Percentiles rank a stretch among this genome's conserved stretches.
phyloP scores from a whole-genome alignment of 805 yeast species.

The Teunomyces panamensis region DNA sequence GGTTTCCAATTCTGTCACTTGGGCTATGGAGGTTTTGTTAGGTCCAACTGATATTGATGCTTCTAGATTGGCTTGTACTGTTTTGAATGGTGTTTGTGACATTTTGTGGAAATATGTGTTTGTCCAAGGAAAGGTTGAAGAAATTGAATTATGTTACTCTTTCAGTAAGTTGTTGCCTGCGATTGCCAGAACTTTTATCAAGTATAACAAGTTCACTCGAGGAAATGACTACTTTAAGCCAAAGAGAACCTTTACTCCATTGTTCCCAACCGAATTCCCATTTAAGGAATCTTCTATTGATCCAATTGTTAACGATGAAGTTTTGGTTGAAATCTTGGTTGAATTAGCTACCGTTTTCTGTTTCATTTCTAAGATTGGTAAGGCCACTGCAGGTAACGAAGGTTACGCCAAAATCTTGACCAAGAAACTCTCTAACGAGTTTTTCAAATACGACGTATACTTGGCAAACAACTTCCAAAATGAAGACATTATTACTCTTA shows the following conservation, averaged over 20 bases:
- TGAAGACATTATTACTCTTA: constrained; percentile 41
- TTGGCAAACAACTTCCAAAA: constrained; percentile 42
- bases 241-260: constrained; percentile 60
- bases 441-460: constrained; percentile 40
- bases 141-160: constrained; percentile 43
- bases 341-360: constrained; percentile 67
- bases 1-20: constrained; percentile 45
- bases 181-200: constrained; percentile 48
- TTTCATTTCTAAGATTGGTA: constrained; percentile 51
- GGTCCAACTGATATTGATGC: constrained; percentile 56
- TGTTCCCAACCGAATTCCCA: constrained; percentile 71
- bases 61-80: constrained; percentile 60
- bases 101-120: constrained; percentile 33
- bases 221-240: constrained; percentile 48
- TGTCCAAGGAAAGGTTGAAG: constrained; percentile 24
- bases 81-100: constrained; percentile 50
- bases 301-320: constrained; percentile 66
- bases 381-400: constrained; percentile 35
- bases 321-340: constrained; percentile 65
- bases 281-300: constrained; percentile 65
- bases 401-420: constrained; percentile 44
- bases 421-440: constrained; percentile 26
- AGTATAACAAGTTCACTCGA: constrained; percentile 50
- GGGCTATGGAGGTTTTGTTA: constrained; percentile 58
- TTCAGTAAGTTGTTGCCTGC: constrained; percentile 54